A percentile compares a stretch with the other conserved stretches of the same genome.
phyloP scores from a whole-genome alignment of 176 grass and related monocot genomes.

The Eragrostis curvula region DNA sequence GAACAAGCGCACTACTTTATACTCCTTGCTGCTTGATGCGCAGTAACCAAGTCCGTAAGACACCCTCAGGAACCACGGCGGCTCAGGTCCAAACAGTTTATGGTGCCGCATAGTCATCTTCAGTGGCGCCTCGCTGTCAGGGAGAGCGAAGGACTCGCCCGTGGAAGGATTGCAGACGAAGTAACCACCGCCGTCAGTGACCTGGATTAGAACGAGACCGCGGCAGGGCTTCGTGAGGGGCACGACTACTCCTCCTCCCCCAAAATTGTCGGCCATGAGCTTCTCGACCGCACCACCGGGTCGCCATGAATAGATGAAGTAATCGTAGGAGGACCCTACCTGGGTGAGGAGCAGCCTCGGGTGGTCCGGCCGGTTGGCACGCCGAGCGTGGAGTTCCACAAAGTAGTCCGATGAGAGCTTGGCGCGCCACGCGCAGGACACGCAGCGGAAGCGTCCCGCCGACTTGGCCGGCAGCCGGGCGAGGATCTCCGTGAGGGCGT shows the following conservation, averaged over 20 bases:
- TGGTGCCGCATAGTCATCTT: not conserved
- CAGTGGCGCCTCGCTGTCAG: not conserved
- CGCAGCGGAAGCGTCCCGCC: constrained; percentile 19
- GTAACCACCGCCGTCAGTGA: not conserved
- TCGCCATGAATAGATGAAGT: constrained; percentile 22
- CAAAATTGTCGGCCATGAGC: constrained; percentile 22
- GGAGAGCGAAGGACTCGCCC: not conserved
- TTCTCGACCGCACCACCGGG: not conserved
- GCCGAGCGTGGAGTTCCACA: constrained; percentile 1
- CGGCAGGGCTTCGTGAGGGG: constrained; percentile 30
- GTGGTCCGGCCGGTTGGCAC: constrained; percentile 1
- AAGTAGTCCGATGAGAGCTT: not conserved
- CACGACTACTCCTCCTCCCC: not conserved
- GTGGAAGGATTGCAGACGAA: constrained; percentile 26
- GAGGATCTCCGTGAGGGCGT: not conserved
- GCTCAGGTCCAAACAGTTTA: not conserved
- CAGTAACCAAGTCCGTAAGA: constrained; percentile 44
- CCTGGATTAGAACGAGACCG: constrained; percentile 11
- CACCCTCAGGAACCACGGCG: not conserved
- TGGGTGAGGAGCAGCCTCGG: constrained; percentile 16
- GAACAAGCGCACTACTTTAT: constrained; percentile 27
- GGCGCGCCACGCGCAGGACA: constrained; percentile 19
- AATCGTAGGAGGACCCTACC: not conserved
- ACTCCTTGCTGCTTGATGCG: not conserved
- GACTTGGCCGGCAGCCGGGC: constrained; percentile 26